Evolutionary conservation across 768 basidiomycete species (phyloP).

Genomic region (Piloderma croceum): DNA sequence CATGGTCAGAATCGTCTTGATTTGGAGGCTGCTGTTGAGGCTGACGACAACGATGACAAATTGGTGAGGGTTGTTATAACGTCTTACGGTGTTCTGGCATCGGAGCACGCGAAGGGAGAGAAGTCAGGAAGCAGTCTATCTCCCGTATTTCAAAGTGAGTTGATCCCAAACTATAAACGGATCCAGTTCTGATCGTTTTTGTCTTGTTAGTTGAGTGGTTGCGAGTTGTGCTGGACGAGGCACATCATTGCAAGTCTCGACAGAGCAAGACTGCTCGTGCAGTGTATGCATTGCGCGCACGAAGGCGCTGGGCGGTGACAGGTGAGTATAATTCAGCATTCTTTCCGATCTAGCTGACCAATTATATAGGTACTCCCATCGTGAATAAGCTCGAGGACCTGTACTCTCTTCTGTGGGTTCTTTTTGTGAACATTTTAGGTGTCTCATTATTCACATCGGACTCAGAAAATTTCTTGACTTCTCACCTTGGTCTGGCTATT

Average conservation of each 20-base stretch:
- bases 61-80: conserved; percentile 80
- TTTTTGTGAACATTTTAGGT: neutral
- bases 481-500: conserved; percentile 74
- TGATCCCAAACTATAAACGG: too few species aligned
- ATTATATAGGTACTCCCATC: conserved; percentile 75
- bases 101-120: conserved; percentile 73
- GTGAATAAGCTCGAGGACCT: conserved; percentile 91
- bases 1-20: conserved; percentile 84
- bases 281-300: conserved; percentile 75
- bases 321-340: conserved; percentile 32
- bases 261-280: conserved; percentile 84
- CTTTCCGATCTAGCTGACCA: neutral
- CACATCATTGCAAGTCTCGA: conserved; percentile 90
- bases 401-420: conserved; percentile 66
- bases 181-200: too few species aligned
- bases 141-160: conserved; percentile 67
- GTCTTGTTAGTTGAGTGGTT: conserved; percentile 84
- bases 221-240: conserved; percentile 84
- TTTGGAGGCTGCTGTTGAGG: conserved; percentile 52
- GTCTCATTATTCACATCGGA: neutral
- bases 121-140: conserved; percentile 42
- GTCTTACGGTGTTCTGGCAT: conserved; percentile 87
- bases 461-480: conserved; percentile 71
- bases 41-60: conserved; percentile 44
- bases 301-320: conserved; percentile 86